A percentile compares a stretch with the other conserved stretches of the same genome.
Evolutionary conservation across 2,329 filamentous ascomycete species (phyloP).

Genomic region (Talaromyces islandicus): DNA sequence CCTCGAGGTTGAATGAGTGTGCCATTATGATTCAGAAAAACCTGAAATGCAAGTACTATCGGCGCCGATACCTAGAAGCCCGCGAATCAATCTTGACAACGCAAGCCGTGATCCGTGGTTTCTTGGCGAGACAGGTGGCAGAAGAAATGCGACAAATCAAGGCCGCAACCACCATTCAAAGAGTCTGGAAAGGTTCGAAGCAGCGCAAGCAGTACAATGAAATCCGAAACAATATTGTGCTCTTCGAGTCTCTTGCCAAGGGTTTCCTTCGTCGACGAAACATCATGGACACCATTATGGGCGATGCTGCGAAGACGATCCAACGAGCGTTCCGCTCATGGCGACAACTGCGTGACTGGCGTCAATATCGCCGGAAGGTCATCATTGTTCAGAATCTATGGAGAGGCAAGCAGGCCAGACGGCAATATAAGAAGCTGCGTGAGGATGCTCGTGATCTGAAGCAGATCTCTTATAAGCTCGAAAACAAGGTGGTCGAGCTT

Average conservation of each 20-base stretch:
- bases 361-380: conserved; percentile 82
- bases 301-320: conserved; percentile 84
- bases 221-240: conserved; percentile 76
- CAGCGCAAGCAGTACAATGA: conserved; percentile 73
- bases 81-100: conserved; percentile 72
- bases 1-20: conserved; percentile 82
- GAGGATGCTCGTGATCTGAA: conserved; percentile 97
- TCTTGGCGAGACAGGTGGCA: conserved; percentile 68
- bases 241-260: conserved; percentile 85
- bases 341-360: conserved; percentile 71
- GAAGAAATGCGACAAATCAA: conserved; percentile 76
- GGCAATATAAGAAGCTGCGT: conserved; percentile 80
- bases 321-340: conserved; percentile 85
- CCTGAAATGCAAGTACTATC: conserved; percentile 88
- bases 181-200: conserved; percentile 89
- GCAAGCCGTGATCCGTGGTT: conserved; percentile 72
- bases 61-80: conserved; percentile 82
- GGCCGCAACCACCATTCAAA: conserved; percentile 89
- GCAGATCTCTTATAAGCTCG: conserved; percentile 98
- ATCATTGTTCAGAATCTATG: conserved; percentile 87
- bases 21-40: conserved; percentile 99
- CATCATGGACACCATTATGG: conserved; percentile 88
- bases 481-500: conserved; percentile 98
- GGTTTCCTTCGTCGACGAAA: conserved; percentile 85
- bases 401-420: conserved; percentile 76